Conservation (phyloP, 2,329 filamentous ascomycete species). For the Blumeriella jaapii region DNA sequence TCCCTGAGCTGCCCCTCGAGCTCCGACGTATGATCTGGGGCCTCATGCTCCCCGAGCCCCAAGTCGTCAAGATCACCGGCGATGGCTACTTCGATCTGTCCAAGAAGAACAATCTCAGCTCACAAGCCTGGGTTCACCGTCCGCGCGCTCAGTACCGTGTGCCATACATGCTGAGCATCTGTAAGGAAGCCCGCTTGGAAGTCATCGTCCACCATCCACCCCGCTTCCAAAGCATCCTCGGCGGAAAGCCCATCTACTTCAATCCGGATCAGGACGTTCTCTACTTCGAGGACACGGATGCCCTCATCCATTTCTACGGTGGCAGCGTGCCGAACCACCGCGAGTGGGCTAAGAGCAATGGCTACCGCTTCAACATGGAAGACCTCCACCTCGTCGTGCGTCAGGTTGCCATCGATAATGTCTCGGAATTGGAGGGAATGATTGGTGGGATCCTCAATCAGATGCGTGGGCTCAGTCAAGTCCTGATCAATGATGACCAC, state of each 20-base stretch:
- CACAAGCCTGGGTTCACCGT: neutral
- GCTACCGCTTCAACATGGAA: neutral
- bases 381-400: neutral
- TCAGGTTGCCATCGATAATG: constrained; percentile 1
- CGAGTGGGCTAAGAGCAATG: neutral
- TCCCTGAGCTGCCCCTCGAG: constrained; percentile 2
- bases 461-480: constrained; percentile 2
- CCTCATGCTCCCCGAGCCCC: constrained; percentile 1
- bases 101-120: neutral
- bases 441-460: constrained; percentile 2
- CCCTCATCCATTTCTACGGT: constrained; percentile 2
- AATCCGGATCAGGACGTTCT: constrained; percentile 1
- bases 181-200: neutral
- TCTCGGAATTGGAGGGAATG: neutral
- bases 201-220: constrained; percentile 2
- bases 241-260: constrained; percentile 2
- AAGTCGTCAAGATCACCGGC: constrained; percentile 1
- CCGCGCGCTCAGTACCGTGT: constrained; percentile 1
- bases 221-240: neutral
- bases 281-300: constrained; percentile 1
- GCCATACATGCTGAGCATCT: neutral
- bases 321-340: constrained; percentile 1
- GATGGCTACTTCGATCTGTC: neutral
- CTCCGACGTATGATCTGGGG: neutral
- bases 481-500: neutral